These are phyloP conservation scores for Talaromyces pinophilus DNA, from an alignment of 2,329 filamentous ascomycete species.

Conservation along the genomic window DNA sequence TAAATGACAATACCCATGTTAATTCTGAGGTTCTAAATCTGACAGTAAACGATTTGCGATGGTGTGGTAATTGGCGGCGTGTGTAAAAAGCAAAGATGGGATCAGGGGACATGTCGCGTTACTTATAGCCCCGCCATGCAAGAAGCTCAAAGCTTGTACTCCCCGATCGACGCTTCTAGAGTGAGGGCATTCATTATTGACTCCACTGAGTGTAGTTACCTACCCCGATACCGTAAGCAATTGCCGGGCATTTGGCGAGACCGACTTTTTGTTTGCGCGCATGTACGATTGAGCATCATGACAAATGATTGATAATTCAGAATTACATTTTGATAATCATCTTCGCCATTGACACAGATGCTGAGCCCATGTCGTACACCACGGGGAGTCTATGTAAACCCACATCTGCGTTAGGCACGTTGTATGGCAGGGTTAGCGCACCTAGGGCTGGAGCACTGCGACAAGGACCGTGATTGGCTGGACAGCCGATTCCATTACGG, in stretches of 20 bases:
- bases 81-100: neutral
- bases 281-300: neutral
- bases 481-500: neutral
- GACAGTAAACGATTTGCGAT: neutral
- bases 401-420: neutral
- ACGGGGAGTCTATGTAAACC: neutral
- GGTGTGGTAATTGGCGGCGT: neutral
- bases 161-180: neutral
- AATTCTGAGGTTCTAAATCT: no score
- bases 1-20: slow-evolving; percentile 38
- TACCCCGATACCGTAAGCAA: neutral
- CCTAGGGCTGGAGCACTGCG: neutral
- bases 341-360: neutral
- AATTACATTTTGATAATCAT: neutral
- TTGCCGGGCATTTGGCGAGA: neutral
- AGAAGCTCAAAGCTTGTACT: neutral
- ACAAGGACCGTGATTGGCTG: neutral
- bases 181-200: neutral
- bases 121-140: slow-evolving; percentile 9
- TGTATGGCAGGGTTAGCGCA: neutral
- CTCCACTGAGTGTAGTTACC: neutral
- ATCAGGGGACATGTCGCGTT: neutral
- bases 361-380: neutral
- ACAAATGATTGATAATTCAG: neutral
- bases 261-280: neutral